These are phyloP conservation scores for Rhizopus stolonifer DNA, from an alignment of 371 early-diverging fungal genomes.

Conservation along the genomic window DNA sequence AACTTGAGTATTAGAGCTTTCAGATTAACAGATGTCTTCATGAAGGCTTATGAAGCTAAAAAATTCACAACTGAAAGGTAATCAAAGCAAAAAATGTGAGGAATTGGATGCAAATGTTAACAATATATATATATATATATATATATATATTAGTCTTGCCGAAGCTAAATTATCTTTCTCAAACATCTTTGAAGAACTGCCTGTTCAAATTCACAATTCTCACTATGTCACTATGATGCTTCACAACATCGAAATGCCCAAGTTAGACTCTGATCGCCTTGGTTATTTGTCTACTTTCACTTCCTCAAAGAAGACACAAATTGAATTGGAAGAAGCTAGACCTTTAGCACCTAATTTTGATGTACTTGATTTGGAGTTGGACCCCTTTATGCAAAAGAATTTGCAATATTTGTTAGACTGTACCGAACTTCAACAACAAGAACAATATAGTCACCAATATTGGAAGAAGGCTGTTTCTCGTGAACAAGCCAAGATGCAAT, in stretches of 20 bases:
- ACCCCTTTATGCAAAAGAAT: conserved; percentile 85
- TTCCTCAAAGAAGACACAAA: conserved; percentile 36
- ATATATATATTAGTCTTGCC: too few species aligned
- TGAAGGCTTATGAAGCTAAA: conserved; percentile 80
- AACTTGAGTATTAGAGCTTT: conserved; percentile 87
- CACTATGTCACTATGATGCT: conserved; percentile 80
- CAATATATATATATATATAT: too few species aligned
- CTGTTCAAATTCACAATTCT: conserved; percentile 84
- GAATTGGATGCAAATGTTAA: neutral
- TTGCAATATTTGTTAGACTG: conserved; percentile 86
- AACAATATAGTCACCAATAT: conserved; percentile 90
- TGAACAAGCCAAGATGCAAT: conserved; percentile 77
- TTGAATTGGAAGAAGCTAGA: conserved; percentile 43
- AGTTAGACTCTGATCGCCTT: conserved; percentile 44
- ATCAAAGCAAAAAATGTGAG: conserved; percentile 7
- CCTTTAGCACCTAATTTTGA: conserved; percentile 83
- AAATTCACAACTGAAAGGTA: conserved; percentile 86
- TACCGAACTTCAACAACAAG: conserved; percentile 87
- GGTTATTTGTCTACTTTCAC: conserved; percentile 49
- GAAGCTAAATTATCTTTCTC: conserved; percentile 79
- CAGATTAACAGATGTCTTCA: conserved; percentile 81
- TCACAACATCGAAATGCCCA: conserved; percentile 71
- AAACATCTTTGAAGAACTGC: conserved; percentile 88
- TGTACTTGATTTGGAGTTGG: conserved; percentile 77
- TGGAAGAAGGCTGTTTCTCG: conserved; percentile 90